These are phyloP conservation scores for Acorus gramineus DNA, from an alignment of 106 monocot species.

Conservation along the genomic window DNA sequence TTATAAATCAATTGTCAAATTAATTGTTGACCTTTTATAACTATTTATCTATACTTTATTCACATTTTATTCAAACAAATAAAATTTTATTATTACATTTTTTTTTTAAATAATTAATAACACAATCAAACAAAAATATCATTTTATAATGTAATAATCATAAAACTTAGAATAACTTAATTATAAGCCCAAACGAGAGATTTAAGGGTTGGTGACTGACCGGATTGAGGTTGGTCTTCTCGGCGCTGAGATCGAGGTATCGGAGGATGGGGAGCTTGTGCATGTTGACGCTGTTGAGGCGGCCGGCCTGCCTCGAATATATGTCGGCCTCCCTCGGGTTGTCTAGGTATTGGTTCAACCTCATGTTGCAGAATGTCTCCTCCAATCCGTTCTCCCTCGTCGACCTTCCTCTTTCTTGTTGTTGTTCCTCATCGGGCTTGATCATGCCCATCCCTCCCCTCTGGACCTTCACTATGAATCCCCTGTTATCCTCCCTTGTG, in stretches of 20 bases:
- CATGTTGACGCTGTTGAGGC: conserved; percentile 10
- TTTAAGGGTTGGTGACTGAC: neutral
- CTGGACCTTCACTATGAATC: neutral
- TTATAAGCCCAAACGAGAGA: too few relatives aligned
- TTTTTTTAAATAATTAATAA: too few relatives aligned
- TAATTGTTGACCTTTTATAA: too few relatives aligned
- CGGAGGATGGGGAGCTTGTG: conserved; percentile 15
- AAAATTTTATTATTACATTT: too few relatives aligned
- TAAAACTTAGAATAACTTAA: too few relatives aligned
- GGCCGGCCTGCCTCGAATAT: conserved; percentile 4
- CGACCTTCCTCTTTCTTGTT: neutral
- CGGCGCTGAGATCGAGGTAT: conserved; percentile 8
- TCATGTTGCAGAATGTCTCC: conserved; percentile 7
- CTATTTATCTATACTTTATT: too few relatives aligned
- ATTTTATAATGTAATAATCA: too few relatives aligned
- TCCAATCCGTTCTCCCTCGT: neutral
- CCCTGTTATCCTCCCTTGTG: neutral
- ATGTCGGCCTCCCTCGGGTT: conserved; percentile 2
- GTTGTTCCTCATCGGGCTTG: neutral
- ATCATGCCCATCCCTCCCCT: neutral
- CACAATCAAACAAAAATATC: too few relatives aligned
- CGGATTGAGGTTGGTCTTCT: conserved; percentile 1
- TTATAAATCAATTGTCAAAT: too few relatives aligned
- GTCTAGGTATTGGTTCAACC: neutral
- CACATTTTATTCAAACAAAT: too few relatives aligned